Percentiles rank a stretch among this genome's conserved stretches.
Conservation (phyloP, 768 basidiomycete genomes). For the Phylloporus arenicola region DNA sequence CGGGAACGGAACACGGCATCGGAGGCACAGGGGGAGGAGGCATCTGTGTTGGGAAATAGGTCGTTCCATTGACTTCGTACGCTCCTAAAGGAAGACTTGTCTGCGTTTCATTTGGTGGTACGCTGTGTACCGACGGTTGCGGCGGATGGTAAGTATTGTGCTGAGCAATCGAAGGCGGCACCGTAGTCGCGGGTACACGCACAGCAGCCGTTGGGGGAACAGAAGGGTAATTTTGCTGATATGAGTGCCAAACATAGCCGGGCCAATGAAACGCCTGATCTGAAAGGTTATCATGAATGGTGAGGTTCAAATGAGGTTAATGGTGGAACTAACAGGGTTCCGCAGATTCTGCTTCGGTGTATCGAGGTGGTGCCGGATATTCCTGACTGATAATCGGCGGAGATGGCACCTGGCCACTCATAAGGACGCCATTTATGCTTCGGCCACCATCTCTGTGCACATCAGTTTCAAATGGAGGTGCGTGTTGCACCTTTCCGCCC, state of each 20-base stretch:
- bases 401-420: conserved; percentile 11
- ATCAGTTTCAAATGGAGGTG: conserved; percentile 4
- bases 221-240: conserved; percentile 29
- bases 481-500: conserved; percentile 6
- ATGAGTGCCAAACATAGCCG: conserved; percentile 7
- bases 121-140: background rate
- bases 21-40: conserved; percentile 1
- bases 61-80: conserved; percentile 27
- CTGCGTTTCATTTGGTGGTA: background rate
- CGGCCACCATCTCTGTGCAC: conserved; percentile 8
- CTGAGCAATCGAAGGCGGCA: background rate
- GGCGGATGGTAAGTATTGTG: background rate
- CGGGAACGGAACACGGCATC: conserved; percentile 3
- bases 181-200: background rate
- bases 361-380: conserved; percentile 20
- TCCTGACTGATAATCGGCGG: conserved; percentile 4
- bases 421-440: conserved; percentile 24
- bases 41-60: conserved; percentile 18
- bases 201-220: conserved; percentile 12
- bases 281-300: conserved; percentile 2
- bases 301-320: background rate
- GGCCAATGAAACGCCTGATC: conserved; percentile 17
- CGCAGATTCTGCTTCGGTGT: conserved; percentile 29
- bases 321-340: conserved; percentile 28
- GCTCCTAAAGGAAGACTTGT: conserved; percentile 11